Percentiles rank a stretch among this genome's conserved stretches.
phyloP scores from a whole-genome alignment of 176 grass and related monocot genomes.

The Calamus simplicifolius region DNA sequence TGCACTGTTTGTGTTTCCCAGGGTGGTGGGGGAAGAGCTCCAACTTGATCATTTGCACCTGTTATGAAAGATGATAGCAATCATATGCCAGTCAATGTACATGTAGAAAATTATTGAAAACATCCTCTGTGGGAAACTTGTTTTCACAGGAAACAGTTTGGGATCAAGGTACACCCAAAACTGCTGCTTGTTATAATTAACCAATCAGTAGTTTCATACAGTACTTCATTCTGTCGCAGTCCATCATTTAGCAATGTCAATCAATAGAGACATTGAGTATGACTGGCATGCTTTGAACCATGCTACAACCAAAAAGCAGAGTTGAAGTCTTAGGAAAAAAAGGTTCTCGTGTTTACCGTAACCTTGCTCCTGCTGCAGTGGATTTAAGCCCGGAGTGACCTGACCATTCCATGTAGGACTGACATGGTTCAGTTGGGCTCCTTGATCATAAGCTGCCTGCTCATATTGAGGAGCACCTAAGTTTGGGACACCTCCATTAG shows the following conservation, averaged over 20 bases:
- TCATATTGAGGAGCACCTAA: constrained; percentile 22
- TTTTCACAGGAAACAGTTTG: too few species aligned
- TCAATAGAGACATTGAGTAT: too few species aligned
- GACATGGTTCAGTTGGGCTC: constrained; percentile 28
- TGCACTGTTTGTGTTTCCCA: constrained; percentile 48
- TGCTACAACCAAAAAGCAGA: constrained; percentile 2
- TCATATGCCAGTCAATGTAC: not conserved
- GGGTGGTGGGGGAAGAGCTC: constrained; percentile 42
- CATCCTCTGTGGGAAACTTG: too few species aligned
- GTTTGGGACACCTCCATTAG: constrained; percentile 28
- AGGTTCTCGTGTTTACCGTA: constrained; percentile 35
- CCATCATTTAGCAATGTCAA: too few species aligned
- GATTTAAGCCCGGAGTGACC: constrained; percentile 15
- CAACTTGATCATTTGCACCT: constrained; percentile 38
- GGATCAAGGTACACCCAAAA: too few species aligned
- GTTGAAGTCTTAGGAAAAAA: not conserved
- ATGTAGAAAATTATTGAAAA: too few species aligned
- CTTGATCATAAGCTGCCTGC: constrained; percentile 36
- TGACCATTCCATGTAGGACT: constrained; percentile 46
- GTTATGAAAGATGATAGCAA: constrained; percentile 15
- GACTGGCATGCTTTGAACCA: constrained; percentile 5
- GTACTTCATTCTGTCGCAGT: too few species aligned
- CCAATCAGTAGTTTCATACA: too few species aligned
- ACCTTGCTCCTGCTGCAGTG: constrained; percentile 36
- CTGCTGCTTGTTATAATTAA: too few species aligned